Conservation (phyloP, 2,329 filamentous ascomycete genomes). For the Aureobasidium sp. region DNA sequence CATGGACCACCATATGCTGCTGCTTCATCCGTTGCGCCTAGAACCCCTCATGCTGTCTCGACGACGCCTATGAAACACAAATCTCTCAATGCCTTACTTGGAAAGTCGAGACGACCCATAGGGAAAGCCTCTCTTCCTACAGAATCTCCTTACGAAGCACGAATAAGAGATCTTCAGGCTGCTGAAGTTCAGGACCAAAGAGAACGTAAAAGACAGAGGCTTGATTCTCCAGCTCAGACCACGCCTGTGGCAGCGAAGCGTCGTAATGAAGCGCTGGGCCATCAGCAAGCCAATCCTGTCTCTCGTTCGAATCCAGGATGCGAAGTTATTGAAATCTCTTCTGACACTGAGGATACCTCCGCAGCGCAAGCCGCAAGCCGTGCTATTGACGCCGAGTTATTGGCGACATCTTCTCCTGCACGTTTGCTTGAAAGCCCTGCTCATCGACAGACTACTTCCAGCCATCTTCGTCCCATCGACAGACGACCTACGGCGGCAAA, state of each 20-base stretch:
- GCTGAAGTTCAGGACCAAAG: slow-evolving; percentile 28
- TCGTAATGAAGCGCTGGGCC: not conserved
- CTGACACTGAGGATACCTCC: slow-evolving; percentile 27
- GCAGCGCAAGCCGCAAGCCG: slow-evolving; percentile 20
- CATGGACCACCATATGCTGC: slow-evolving; percentile 23
- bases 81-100: slow-evolving; percentile 57
- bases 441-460: slow-evolving; percentile 19
- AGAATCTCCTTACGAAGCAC: slow-evolving; percentile 60
- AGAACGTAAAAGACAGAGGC: slow-evolving; percentile 35
- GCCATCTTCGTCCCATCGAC: slow-evolving; percentile 9
- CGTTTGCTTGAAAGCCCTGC: not conserved
- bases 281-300: not conserved
- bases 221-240: slow-evolving; percentile 13
- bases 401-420: slow-evolving; percentile 16
- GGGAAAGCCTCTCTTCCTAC: slow-evolving; percentile 53
- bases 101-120: slow-evolving; percentile 56
- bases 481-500: not conserved
- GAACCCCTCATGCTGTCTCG: slow-evolving; percentile 23
- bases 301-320: not conserved
- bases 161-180: slow-evolving; percentile 31
- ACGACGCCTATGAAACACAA: slow-evolving; percentile 44
- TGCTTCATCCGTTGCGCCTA: slow-evolving; percentile 35
- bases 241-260: not conserved
- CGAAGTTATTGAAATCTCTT: slow-evolving; percentile 32
- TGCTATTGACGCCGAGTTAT: slow-evolving; percentile 24